phyloP scores from a whole-genome alignment of 139 green algal species.

The Tetraselmis chui region DNA sequence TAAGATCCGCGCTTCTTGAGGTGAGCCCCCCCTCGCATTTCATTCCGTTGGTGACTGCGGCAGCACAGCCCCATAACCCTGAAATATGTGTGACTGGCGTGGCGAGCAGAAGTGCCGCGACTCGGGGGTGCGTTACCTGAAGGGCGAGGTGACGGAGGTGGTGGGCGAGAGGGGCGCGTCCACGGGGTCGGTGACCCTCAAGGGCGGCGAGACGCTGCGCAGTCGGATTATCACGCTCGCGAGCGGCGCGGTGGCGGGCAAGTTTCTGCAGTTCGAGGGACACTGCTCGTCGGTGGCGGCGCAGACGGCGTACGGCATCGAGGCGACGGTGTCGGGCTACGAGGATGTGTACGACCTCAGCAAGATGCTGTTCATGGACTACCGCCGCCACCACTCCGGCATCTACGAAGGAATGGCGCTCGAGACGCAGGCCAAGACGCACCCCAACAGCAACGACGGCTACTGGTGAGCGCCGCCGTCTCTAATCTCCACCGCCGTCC shows the following conservation, averaged over 20 bases:
- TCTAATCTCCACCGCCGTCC: no score
- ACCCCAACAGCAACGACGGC: constrained; percentile 57
- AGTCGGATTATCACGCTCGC: constrained; percentile 72
- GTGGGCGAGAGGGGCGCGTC: constrained; percentile 4
- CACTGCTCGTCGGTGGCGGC: constrained; percentile 66
- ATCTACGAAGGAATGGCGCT: constrained; percentile 44
- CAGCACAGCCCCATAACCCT: no score
- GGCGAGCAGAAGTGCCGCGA: constrained; percentile 28
- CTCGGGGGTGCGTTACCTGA: constrained; percentile 48
- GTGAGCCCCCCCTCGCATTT: constrained; percentile 13
- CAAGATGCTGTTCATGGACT: constrained; percentile 85
- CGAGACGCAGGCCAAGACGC: constrained; percentile 23
- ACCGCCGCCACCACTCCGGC: constrained; percentile 70
- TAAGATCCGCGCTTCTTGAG: constrained; percentile 23
- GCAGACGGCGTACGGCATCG: constrained; percentile 87
- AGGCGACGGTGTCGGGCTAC: constrained; percentile 45
- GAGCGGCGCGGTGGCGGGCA: constrained; percentile 69
- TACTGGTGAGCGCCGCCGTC: constrained; percentile 45
- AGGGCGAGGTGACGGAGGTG: constrained; percentile 42
- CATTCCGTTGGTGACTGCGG: no score
- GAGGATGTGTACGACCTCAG: constrained; percentile 42
- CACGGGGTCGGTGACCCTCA: neutral
- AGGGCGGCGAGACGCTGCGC: neutral
- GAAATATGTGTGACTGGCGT: constrained; percentile 20
- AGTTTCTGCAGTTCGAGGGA: constrained; percentile 77